Conservation (phyloP, 805 yeast species). For the Torulaspora indica region DNA sequence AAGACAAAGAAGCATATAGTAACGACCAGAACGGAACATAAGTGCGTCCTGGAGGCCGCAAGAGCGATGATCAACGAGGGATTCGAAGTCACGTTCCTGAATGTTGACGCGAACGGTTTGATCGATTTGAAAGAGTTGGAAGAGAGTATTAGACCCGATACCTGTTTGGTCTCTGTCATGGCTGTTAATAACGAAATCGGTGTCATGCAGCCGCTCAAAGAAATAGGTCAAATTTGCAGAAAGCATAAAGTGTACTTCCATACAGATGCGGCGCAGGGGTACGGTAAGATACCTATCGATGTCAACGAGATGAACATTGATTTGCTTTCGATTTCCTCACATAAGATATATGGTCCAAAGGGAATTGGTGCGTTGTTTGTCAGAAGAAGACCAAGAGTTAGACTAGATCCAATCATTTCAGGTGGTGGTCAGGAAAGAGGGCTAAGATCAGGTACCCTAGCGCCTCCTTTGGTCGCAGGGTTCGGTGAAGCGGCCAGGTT, state of each 20-base stretch:
- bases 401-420: conserved; percentile 88
- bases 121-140: conserved; percentile 73
- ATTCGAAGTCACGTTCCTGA: conserved; percentile 88
- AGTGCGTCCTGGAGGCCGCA: conserved; percentile 96
- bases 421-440: conserved; percentile 99
- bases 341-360: conserved; percentile 96
- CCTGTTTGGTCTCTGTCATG: conserved; percentile 88
- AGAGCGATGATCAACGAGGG: conserved; percentile 95
- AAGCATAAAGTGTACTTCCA: conserved; percentile 90
- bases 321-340: conserved; percentile 88
- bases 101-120: conserved; percentile 77
- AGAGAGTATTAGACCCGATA: conserved; percentile 81
- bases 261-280: conserved; percentile 96
- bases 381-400: conserved; percentile 96
- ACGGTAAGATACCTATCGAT: conserved; percentile 87
- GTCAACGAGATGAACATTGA: conserved; percentile 93
- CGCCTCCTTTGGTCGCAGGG: conserved; percentile 94
- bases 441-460: conserved; percentile 90
- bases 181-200: conserved; percentile 98
- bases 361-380: conserved; percentile 95
- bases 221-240: conserved; percentile 84
- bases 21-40: conserved; percentile 96
- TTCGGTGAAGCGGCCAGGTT: conserved; percentile 96
- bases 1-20: conserved; percentile 89
- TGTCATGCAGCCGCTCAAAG: conserved; percentile 91